Conservation (phyloP, 2,329 filamentous ascomycete genomes). For the Botrytis medusae region DNA sequence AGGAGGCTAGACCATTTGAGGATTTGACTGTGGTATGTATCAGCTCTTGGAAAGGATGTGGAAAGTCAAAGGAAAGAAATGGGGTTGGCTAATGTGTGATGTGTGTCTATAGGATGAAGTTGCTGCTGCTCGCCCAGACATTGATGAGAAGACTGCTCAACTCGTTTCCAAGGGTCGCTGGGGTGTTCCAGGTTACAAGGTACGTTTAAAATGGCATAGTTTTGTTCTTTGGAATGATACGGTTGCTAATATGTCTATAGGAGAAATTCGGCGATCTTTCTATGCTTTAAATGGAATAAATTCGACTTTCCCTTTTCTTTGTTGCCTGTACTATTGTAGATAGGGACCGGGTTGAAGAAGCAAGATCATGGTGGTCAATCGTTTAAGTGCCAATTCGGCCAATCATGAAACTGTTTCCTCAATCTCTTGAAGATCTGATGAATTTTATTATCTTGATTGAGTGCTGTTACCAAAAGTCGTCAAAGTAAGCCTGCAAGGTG, state of each 20-base stretch:
- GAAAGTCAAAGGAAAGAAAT: conserved; percentile 1
- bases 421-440: neutral
- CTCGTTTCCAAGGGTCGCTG: conserved; percentile 98
- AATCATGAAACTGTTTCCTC: conserved; percentile 17
- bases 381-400: conserved; percentile 15
- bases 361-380: conserved; percentile 26
- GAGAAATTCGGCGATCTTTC: conserved; percentile 99
- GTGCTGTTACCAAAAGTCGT: neutral
- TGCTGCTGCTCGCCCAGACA: conserved; percentile 88
- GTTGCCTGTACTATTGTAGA: conserved; percentile 73
- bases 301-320: conserved; percentile 40
- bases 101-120: conserved; percentile 74
- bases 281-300: conserved; percentile 66
- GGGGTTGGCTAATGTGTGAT: conserved; percentile 21
- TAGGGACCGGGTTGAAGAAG: conserved; percentile 42
- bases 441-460: conserved; percentile 4
- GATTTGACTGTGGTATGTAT: conserved; percentile 92
- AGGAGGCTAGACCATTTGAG: conserved; percentile 92
- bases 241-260: conserved; percentile 58
- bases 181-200: conserved; percentile 98
- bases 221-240: neutral
- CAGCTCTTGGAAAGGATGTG: neutral
- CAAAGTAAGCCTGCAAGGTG: neutral
- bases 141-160: conserved; percentile 93
- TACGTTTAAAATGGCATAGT: conserved; percentile 47